Evolutionary conservation across 2,329 filamentous ascomycete species (phyloP).

Genomic region (Arachnomyces sp.): DNA sequence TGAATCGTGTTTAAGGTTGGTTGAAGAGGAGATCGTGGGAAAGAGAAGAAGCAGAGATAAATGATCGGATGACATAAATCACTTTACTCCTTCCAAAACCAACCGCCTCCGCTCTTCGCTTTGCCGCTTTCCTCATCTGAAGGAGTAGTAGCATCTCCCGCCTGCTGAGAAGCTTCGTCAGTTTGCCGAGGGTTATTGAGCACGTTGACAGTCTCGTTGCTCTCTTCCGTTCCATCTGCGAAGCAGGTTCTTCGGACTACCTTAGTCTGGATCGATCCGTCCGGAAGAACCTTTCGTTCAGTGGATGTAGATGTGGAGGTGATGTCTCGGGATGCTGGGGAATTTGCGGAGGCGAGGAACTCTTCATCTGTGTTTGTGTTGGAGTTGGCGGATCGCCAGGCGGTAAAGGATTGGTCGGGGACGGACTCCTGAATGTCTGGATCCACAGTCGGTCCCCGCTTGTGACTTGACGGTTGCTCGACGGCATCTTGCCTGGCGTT

Average conservation of each 20-base stretch:
- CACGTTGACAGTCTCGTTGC: constrained; percentile 44
- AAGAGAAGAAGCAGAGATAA: too few relatives aligned
- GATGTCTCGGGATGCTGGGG: constrained; percentile 20
- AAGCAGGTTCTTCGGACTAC: constrained; percentile 51
- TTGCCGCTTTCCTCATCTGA: constrained; percentile 2
- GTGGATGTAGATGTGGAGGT: constrained; percentile 52
- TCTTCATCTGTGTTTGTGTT: background rate
- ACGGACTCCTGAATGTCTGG: too few relatives aligned
- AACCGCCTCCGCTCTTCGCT: constrained; percentile 15
- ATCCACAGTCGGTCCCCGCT: background rate
- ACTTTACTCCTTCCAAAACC: constrained; percentile 31
- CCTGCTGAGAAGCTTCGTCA: constrained; percentile 4
- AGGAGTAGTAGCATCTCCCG: constrained; percentile 8
- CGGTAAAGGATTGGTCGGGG: too few relatives aligned
- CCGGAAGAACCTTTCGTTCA: constrained; percentile 45
- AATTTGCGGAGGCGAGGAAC: constrained; percentile 1
- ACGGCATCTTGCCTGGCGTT: background rate
- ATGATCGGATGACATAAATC: too few relatives aligned
- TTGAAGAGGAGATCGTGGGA: too few relatives aligned
- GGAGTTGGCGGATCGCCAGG: too few relatives aligned
- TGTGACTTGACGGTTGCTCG: background rate
- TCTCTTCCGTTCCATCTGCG: constrained; percentile 53
- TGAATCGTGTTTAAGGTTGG: too few relatives aligned
- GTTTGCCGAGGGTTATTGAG: constrained; percentile 17
- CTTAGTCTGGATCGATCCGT: constrained; percentile 52